A percentile compares a stretch with the other conserved stretches of the same genome.
Evolutionary conservation across 495 filamentous ascomycete species (phyloP).

Genomic region (Tuber calosporum): DNA sequence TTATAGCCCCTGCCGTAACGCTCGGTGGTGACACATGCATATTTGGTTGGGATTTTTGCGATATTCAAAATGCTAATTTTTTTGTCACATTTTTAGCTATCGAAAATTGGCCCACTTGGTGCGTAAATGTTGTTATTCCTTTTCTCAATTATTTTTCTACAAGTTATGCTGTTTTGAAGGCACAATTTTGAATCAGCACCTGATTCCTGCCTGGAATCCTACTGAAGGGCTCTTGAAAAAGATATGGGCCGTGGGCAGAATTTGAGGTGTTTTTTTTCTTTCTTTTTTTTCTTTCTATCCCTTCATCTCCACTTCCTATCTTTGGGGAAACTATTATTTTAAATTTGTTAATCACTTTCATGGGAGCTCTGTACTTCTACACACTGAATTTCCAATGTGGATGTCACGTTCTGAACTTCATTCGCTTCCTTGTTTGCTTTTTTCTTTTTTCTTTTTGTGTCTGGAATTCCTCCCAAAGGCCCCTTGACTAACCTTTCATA

Average conservation of each 20-base stretch:
- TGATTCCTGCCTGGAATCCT: not conserved
- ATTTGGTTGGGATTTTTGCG: not conserved
- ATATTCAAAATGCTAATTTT: constrained; percentile 17
- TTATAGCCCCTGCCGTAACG: not conserved
- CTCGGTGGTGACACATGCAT: not conserved
- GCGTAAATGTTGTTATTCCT: constrained; percentile 21
- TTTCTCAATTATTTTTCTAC: constrained; percentile 9
- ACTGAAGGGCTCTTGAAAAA: not conserved
- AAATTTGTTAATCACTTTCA: not conserved
- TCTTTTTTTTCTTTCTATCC: not conserved
- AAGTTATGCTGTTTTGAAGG: not conserved
- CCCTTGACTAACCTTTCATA: constrained; percentile 24
- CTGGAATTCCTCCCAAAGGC: not conserved
- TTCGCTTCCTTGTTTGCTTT: not conserved
- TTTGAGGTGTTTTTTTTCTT: not conserved
- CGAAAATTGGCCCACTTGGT: constrained; percentile 67
- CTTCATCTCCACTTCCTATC: not conserved
- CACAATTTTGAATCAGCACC: not conserved
- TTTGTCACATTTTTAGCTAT: constrained; percentile 47
- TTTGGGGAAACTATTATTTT: not conserved
- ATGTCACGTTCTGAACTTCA: not conserved
- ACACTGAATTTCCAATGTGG: not conserved
- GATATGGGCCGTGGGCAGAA: not conserved
- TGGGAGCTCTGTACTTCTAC: not conserved
- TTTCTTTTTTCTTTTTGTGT: not conserved